Evolutionary conservation across 257 asterid species (phyloP).

Genomic region (Solanum tarijense): DNA sequence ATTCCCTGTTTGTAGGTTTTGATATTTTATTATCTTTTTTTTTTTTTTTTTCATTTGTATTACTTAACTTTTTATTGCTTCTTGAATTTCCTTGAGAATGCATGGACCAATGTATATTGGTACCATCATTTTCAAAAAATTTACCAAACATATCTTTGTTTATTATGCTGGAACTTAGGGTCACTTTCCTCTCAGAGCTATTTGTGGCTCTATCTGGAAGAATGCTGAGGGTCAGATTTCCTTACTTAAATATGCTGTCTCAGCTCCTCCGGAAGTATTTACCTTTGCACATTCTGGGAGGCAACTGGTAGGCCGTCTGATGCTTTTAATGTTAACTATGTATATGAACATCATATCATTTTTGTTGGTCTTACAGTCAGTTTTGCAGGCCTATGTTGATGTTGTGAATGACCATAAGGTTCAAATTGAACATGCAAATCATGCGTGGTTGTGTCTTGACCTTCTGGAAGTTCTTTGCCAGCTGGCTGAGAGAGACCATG

Average conservation of each 20-base stretch:
- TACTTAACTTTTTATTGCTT: too few species aligned
- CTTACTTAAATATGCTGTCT: conserved; percentile 65
- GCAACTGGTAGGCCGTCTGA: conserved; percentile 43
- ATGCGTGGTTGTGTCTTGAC: conserved; percentile 74
- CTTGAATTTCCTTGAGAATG: too few species aligned
- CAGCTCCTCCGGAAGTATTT: conserved; percentile 66
- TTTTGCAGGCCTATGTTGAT: conserved; percentile 47
- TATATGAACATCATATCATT: not conserved
- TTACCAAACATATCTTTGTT: not conserved
- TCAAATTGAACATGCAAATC: conserved; percentile 44
- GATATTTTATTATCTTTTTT: too few species aligned
- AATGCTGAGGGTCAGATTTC: conserved; percentile 91
- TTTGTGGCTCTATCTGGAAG: conserved; percentile 82
- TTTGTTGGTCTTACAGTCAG: not conserved
- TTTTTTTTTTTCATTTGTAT: too few species aligned
- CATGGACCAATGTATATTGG: not conserved
- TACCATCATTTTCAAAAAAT: not conserved
- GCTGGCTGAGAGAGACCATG: conserved; percentile 87
- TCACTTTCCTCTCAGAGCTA: conserved; percentile 62
- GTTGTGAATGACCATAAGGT: conserved; percentile 36
- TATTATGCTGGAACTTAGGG: conserved; percentile 24
- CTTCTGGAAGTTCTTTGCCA: conserved; percentile 75
- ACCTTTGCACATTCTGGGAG: conserved; percentile 73
- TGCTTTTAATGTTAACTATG: not conserved
- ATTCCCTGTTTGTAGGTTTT: too few species aligned